These are phyloP conservation scores for Phyllosticta citrichinensis DNA, from an alignment of 2,329 filamentous ascomycete species.

Conservation along the genomic window DNA sequence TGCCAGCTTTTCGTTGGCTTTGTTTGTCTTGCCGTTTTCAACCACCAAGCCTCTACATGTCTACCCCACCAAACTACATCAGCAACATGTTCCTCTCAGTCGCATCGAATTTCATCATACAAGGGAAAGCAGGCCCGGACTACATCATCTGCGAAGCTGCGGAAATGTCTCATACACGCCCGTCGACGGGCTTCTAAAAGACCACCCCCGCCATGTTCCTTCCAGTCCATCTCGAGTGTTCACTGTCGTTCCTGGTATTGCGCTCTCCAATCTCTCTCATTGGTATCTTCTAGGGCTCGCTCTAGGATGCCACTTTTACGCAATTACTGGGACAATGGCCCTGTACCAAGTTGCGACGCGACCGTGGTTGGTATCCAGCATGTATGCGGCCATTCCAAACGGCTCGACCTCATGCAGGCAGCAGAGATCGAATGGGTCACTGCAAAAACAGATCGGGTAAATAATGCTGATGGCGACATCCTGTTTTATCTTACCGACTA, in stretches of 20 bases:
- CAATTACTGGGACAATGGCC: not conserved
- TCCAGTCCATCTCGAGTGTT: not conserved
- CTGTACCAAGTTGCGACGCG: not conserved
- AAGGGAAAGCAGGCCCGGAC: not conserved
- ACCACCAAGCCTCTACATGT: conserved; percentile 2
- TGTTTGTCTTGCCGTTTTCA: conserved; percentile 9
- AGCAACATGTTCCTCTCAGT: not conserved
- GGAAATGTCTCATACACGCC: not conserved
- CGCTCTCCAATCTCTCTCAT: not conserved
- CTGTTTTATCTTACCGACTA: conserved; percentile 13
- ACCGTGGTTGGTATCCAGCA: not conserved
- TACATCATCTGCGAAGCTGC: not conserved
- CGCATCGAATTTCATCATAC: not conserved
- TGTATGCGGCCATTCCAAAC: not conserved
- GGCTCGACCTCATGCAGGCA: not conserved
- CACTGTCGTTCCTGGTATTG: not conserved
- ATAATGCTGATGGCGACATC: not conserved
- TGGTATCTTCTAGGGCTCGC: not conserved
- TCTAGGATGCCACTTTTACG: not conserved
- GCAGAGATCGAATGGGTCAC: not conserved
- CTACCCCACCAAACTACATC: not conserved
- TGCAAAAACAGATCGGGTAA: not conserved
- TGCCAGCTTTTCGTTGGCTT: not conserved
- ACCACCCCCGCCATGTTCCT: not conserved
- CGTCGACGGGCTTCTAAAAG: not conserved